Evolutionary conservation across 2,329 filamentous ascomycete species (phyloP), one percentile per base, ranked within the genome.

Genomic region (Delphinella strobiligena): DNA sequence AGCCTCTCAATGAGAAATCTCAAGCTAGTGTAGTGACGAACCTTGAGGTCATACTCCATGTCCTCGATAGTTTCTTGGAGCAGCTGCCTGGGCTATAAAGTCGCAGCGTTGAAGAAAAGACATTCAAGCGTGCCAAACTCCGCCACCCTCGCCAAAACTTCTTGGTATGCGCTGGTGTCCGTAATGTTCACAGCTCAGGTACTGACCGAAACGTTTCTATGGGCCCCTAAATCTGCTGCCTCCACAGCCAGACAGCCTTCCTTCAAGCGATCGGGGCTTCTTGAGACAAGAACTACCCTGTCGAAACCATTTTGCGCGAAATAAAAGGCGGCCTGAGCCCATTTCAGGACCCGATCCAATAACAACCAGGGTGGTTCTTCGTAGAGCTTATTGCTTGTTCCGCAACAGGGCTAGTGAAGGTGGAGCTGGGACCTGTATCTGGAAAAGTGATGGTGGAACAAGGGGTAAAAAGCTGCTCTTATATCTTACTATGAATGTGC

Each of bases 21-120:
- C n/a, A n/a, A n/a, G n/a, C n/a, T n/a, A n/a, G n/a, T n/a, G n/a
- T n/a, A n/a, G n/a, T n/a, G n/a, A n/a, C n/a, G n/a, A n/a, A 72
- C 69, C 50, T 62, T 65, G 38, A 73, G 66, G 41, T 74, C 70
- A 37, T 63, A 57, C 19, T 71, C 54, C 8, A 74, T 63, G 12
- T 68, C 63, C 32, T 62, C 55, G 2, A 67, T 56, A 2, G 48
- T 50, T 36, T 64, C 62, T 24, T 61, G 55, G 5, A 73, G 51
- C 1, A 68, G 54, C 3, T 58, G 53, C 17, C 60, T 62, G 0
- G 61, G 58, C 5, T 58, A 58, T 1, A 74, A 64, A 0, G 66
- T 53, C 3, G 70, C 71, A 1, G 70, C 68, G 46, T 74, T 74
- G 58, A 66, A 74, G 32, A 71, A 62, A 3, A 74, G 56, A 16